Evolutionary conservation across 108 stramenopile genomes (phyloP).

Genomic region (Poteriospumella lacustris): DNA sequence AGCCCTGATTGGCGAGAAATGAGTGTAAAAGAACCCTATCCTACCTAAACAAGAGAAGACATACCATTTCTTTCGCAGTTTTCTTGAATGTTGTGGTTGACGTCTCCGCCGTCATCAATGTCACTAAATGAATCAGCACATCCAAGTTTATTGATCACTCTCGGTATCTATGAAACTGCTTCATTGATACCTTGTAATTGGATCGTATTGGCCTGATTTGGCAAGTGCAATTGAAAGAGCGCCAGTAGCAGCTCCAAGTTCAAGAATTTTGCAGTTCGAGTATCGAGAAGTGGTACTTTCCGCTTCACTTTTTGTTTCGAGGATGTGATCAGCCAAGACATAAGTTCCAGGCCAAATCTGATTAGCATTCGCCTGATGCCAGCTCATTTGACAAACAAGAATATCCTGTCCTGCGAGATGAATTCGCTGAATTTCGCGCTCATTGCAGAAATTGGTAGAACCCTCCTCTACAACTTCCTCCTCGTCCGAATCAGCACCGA

Average conservation of each 20-base stretch:
- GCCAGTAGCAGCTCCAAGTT: conserved; percentile 15
- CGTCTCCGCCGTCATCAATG: conserved; percentile 1
- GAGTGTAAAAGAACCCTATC: no score
- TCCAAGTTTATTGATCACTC: not conserved
- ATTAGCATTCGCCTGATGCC: conserved; percentile 19
- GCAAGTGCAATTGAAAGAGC: not conserved
- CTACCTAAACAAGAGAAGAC: no score
- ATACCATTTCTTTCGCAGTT: not conserved
- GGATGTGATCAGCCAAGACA: not conserved
- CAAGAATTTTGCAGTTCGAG: not conserved
- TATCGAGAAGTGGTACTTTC: not conserved
- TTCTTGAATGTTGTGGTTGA: not conserved
- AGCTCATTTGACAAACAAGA: not conserved
- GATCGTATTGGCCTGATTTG: not conserved
- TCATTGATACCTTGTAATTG: not conserved
- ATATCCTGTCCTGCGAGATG: not conserved
- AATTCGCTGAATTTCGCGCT: not conserved
- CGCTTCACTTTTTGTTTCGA: no score
- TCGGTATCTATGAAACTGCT: not conserved
- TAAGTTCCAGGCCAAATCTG: conserved; percentile 16
- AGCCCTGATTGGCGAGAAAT: no score
- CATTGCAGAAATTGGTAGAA: not conserved
- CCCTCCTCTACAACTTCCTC: not conserved
- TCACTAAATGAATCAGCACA: not conserved
- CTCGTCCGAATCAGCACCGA: no score